Percentiles rank a stretch among this genome's conserved stretches.
Conservation (phyloP, 2,329 filamentous ascomycete species). For the Chaetomiaceae sp. region DNA sequence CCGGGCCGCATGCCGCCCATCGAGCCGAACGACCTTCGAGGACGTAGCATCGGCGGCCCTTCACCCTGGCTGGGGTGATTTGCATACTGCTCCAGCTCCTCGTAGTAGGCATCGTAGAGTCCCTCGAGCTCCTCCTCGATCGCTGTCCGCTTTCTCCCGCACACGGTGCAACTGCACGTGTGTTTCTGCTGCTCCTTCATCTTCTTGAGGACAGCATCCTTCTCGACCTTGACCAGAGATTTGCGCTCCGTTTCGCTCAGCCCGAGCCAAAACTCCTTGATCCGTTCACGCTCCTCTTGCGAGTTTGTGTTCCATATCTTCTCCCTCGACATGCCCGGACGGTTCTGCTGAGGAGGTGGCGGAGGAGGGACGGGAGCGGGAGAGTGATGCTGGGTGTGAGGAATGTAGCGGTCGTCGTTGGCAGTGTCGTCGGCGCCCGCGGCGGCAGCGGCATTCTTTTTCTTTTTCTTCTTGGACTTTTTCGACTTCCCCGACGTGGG, state of each 20-base stretch:
- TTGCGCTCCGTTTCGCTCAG: conserved; percentile 92
- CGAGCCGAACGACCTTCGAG: conserved; percentile 58
- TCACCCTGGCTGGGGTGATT: conserved; percentile 71
- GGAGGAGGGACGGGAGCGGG: conserved; percentile 13
- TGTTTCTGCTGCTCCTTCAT: conserved; percentile 99
- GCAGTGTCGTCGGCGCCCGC: conserved; percentile 13
- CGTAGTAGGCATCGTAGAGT: conserved; percentile 96
- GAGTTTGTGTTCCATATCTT: conserved; percentile 98
- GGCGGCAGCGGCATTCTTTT: conserved; percentile 40
- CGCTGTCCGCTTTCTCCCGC: conserved; percentile 89
- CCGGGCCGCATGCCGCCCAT: conserved; percentile 52
- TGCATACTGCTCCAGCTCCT: conserved; percentile 95
- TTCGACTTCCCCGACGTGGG: conserved; percentile 41
- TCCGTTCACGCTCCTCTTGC: conserved; percentile 89
- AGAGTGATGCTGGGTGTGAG: conserved; percentile 13
- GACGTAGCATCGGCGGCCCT: conserved; percentile 62
- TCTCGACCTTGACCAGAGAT: conserved; percentile 94
- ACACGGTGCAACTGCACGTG: conserved; percentile 96
- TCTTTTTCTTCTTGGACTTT: conserved; percentile 68
- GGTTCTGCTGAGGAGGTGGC: conserved; percentile 29
- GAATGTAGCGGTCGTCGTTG: conserved; percentile 22
- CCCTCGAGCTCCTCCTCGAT: conserved; percentile 98
- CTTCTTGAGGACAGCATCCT: conserved; percentile 94
- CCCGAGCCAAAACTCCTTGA: conserved; percentile 97
- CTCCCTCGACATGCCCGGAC: conserved; percentile 57